Evolutionary conservation across 2,329 filamentous ascomycete genomes (phyloP).

Genomic region (Aspergillaceae sp.): DNA sequence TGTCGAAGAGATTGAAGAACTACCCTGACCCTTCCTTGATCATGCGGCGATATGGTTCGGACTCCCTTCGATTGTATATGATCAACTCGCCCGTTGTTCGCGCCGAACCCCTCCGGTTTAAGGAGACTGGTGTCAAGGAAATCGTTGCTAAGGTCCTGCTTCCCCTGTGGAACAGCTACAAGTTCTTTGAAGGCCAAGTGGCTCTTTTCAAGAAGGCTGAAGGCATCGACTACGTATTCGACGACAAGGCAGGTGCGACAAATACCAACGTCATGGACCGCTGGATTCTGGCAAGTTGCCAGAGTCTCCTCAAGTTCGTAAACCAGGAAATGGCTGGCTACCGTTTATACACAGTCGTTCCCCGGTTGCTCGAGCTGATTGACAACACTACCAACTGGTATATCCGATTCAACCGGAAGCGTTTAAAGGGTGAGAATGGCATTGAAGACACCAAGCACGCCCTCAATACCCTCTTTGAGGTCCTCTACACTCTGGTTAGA

Average conservation of each 20-base stretch:
- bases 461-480: slow-evolving; percentile 88
- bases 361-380: slow-evolving; percentile 70
- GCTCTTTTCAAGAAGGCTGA: slow-evolving; percentile 78
- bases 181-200: slow-evolving; percentile 89
- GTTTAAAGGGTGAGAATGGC: slow-evolving; percentile 83
- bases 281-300: slow-evolving; percentile 89
- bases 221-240: slow-evolving; percentile 66
- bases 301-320: slow-evolving; percentile 83
- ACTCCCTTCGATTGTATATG: slow-evolving; percentile 86
- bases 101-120: slow-evolving; percentile 83
- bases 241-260: slow-evolving; percentile 62
- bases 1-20: slow-evolving; percentile 95
- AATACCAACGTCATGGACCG: slow-evolving; percentile 92
- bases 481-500: slow-evolving; percentile 78
- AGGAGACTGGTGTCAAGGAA: slow-evolving; percentile 86
- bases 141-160: slow-evolving; percentile 86
- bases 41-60: slow-evolving; percentile 81
- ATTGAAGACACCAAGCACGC: slow-evolving; percentile 80
- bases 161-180: slow-evolving; percentile 92
- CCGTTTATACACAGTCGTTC: slow-evolving; percentile 84
- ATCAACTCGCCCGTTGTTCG: slow-evolving; percentile 95
- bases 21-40: slow-evolving; percentile 80
- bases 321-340: slow-evolving; percentile 83
- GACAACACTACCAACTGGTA: slow-evolving; percentile 99
- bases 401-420: slow-evolving; percentile 85